Base-by-base conservation (phyloP, 257 asterid species). In the Plantago major region DNA sequence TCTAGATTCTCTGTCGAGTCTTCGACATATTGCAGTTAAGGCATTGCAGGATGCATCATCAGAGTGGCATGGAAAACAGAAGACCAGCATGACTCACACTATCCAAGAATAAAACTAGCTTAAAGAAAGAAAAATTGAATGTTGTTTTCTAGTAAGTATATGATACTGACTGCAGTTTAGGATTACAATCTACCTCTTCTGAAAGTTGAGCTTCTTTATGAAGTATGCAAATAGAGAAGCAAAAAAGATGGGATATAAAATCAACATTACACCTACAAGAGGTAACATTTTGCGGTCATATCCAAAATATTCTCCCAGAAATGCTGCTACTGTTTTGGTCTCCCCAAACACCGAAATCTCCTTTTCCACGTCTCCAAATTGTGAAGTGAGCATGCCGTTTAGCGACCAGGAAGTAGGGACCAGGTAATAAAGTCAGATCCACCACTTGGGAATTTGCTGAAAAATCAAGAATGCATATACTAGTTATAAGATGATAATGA, bases 381-480 rank as follows among this genome's bases (percentile, higher is more conserved):
- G 63, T 4, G 63, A 58, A 17, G 63, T 16, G 15, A 58, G 63
- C 63, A 17, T 45, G 46, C 63, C 63, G 28, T 58, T 58, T 19
- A 58, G 11, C 9, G 63, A 58, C 63, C 63, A 58, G 5, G 63
- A 58, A 42, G 49, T 58, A 4, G 63, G 63, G 11, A 58, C 47
- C 10, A 58, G 1, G 47, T 58, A 58, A 42, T 58, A 58, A 17
- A 42, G 11, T 49, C 63, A 58, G 9, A 58, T 43, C 63, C 63
- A 58, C 63, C 63, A 58, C 38, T 42, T 58, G 28, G 63, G 63
- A 58, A 58, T 58, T 58, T 45, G 26, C 63, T 58, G 63, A 11
- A 58, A 9, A 48, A 48, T n/a, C 37, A 42, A 42, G 49, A 58
- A 43, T 47, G 10, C 28, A 40, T 57, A 18, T 42, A 38, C 62